Conservation (phyloP, 306 rosid genomes). For the Clitoria ternatea region DNA sequence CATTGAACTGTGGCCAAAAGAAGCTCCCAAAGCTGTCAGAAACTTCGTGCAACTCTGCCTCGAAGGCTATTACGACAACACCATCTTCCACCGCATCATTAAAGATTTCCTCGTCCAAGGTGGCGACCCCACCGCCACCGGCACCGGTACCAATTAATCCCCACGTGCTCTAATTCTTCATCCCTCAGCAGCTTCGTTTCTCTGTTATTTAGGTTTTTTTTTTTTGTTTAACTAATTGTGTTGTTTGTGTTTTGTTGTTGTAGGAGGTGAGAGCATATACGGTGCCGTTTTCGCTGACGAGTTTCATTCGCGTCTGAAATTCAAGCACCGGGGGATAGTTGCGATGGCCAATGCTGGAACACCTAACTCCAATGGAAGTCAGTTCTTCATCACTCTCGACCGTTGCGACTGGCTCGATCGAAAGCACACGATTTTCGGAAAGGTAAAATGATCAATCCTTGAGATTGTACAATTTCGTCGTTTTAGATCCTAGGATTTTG, state of each 20-base stretch:
- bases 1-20: constrained; percentile 94
- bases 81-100: constrained; percentile 82
- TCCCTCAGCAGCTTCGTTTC: neutral
- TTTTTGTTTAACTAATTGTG: neutral
- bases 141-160: constrained; percentile 54
- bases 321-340: constrained; percentile 86
- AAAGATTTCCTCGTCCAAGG: constrained; percentile 80
- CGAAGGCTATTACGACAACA: constrained; percentile 73
- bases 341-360: constrained; percentile 88
- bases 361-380: constrained; percentile 80
- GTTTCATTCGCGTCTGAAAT: constrained; percentile 84
- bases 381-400: constrained; percentile 72
- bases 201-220: no score
- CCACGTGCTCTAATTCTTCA: neutral
- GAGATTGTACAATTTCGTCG: no score
- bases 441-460: no score
- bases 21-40: constrained; percentile 89
- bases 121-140: constrained; percentile 90
- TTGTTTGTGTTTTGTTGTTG: neutral
- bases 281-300: constrained; percentile 76
- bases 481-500: no score
- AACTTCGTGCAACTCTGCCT: constrained; percentile 98
- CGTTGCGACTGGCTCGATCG: constrained; percentile 77
- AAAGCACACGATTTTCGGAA: constrained; percentile 85
- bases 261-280: constrained; percentile 89